These are phyloP conservation scores for Prunella vulgaris DNA, from an alignment of 257 asterid species.

Conservation along the genomic window DNA sequence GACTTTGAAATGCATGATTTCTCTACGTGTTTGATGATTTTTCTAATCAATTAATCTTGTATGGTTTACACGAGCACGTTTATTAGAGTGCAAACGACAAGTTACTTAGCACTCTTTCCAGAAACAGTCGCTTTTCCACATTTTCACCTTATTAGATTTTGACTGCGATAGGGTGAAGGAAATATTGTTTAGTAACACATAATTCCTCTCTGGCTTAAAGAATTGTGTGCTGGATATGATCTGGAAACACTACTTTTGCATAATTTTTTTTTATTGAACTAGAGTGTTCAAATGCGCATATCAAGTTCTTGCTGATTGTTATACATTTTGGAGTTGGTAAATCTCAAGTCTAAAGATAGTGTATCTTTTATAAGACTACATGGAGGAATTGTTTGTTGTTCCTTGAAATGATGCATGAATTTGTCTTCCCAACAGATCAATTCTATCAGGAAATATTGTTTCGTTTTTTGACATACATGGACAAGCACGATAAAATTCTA, in stretches of 20 bases:
- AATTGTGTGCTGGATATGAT: neutral
- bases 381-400: neutral
- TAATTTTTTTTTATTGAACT: neutral
- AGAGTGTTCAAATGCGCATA: neutral
- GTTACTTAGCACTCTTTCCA: neutral
- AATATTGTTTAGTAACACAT: neutral
- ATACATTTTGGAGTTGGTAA: constrained; percentile 12
- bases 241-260: neutral
- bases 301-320: neutral
- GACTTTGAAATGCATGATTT: neutral
- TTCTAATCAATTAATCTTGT: neutral
- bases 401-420: neutral
- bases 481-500: neutral
- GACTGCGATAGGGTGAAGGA: neutral
- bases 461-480: neutral
- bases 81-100: neutral
- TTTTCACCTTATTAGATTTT: neutral
- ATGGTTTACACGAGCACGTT: neutral
- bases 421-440: neutral
- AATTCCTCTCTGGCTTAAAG: neutral
- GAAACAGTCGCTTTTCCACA: neutral
- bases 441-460: neutral
- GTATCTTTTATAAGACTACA: neutral
- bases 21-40: constrained; percentile 1
- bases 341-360: neutral